Evolutionary conservation across 2,329 filamentous ascomycete genomes (phyloP), one percentile per base, ranked within the genome.

Genomic region (Ophiocordyceps camponoti-rufipedis): DNA sequence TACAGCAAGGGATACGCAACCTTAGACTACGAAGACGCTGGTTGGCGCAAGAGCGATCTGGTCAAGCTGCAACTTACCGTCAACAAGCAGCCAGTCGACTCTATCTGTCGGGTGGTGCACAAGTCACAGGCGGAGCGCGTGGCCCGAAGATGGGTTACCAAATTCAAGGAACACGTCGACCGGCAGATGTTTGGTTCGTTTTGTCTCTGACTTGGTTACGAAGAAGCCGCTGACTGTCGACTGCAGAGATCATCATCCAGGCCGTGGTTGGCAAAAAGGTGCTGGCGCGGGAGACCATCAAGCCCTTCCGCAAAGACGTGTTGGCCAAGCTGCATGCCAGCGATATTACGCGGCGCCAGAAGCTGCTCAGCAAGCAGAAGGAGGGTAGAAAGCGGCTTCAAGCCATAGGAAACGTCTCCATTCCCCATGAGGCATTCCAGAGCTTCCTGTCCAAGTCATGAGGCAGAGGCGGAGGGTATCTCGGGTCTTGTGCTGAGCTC

Each of bases 121-220:
- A 66, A 70, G 35, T 86, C 81, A 12, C 87, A 95, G 61, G 78
- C 81, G 0, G 82, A 89, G 29, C 73, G 85, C 16, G 69, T 95
- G 5, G 91, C 87, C 5, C 74, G 85, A 43, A 71, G 79, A 47
- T 98, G 91, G 91, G 89, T 95, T 6, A 79, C 76, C 39, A 94
- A 94, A 62, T 96, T 98, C 70, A 96, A 94, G 58, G 80, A 95
- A 61, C 89, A 96, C 55, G 89, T 98, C 18, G 85, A 94, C 56
- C 72, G 91, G 16, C 91, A 98, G 62, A 91, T 96, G 80, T 98
- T 94, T 58, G 69, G 68, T 70, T 52, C 45, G 64, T 51, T 47
- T 16, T 18, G 12, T 28, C 28, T 18, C n/a, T 13, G 14, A 19
- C 14, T 18, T 14, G 5, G 7, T n/a, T 7, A n/a, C 1, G 35